Evolutionary conservation across 208 protist species (phyloP).

Genomic region (Leishmania guyanensis): DNA sequence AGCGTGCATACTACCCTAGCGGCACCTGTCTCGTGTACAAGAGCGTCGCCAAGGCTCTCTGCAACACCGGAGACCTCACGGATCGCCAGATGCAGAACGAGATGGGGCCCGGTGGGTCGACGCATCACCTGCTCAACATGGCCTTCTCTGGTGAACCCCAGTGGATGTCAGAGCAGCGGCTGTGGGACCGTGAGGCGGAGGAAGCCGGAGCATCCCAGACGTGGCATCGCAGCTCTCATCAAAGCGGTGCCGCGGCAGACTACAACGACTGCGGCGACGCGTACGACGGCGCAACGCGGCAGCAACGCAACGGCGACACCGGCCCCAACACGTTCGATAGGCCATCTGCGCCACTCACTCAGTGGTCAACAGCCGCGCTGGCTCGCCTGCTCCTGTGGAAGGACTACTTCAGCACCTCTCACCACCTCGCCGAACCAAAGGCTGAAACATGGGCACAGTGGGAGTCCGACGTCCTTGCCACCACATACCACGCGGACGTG

Average conservation of each 20-base stretch:
- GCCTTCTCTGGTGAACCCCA: constrained; percentile 49
- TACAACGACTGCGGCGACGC: constrained; percentile 34
- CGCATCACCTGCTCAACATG: constrained; percentile 65
- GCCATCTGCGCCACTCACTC: constrained; percentile 1
- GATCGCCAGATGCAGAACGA: constrained; percentile 30
- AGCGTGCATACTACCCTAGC: constrained; percentile 47
- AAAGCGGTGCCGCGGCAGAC: not conserved
- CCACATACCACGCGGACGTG: constrained; percentile 34
- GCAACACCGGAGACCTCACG: constrained; percentile 35
- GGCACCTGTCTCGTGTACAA: constrained; percentile 62
- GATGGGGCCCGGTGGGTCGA: constrained; percentile 40
- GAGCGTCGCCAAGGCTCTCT: constrained; percentile 47
- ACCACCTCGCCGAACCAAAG: not conserved
- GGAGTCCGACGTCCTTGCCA: constrained; percentile 28
- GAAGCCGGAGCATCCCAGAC: not conserved
- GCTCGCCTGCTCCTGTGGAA: constrained; percentile 28
- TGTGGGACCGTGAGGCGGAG: constrained; percentile 4
- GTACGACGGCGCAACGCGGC: not conserved
- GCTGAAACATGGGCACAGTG: constrained; percentile 16
- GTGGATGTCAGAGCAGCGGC: constrained; percentile 32
- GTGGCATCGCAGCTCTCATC: not conserved
- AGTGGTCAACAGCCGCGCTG: constrained; percentile 27
- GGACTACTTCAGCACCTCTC: constrained; percentile 15
- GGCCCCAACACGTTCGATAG: not conserved
- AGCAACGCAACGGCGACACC: not conserved